Evolutionary conservation across 345 rosid genomes (phyloP), one percentile per base, ranked within the genome.

Genomic region (Hibiscus tridactylites): DNA sequence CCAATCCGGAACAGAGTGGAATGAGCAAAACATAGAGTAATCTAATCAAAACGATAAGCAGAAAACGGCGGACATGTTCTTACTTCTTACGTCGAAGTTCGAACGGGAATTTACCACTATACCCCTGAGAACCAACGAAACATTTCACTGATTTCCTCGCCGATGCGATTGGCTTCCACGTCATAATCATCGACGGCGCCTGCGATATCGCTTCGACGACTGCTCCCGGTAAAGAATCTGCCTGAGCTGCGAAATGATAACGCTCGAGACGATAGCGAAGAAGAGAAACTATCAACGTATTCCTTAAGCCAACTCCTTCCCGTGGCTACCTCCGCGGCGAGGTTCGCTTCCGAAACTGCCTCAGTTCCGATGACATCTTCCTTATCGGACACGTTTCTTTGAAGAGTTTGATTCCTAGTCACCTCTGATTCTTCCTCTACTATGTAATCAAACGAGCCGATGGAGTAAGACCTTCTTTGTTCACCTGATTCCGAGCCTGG

Each of bases 281-380:
- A 66, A 0, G 98, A 90, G 3, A 95, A 82, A 75, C 98, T 76
- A 37, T 95, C 98, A 9, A 92, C 88, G 77, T 88, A 92, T 0
- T 95, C 98, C 82, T 81, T 90, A 0, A 92, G 88, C 94, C 97
- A 92, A 65, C 87, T 87, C 74, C 97, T 83, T 53, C 89, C 88
- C 33, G 74, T 67, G 16, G 80, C 88, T 12, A 92, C 85, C 21
- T 89, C 96, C 0, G 82, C 80, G 13, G 89, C 90, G 10, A 89
- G 81, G 74, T 53, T 82, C 61, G 81, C 57, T 75, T 87, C 87
- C 39, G 77, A 21, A 54, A 62, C 56, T 44, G 73, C 50, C 76
- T 72, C 82, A 52, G 78, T 58, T n/a, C 59, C 78, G 39, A 67
- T 71, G 5, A 71, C 35, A 29, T 80, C 91, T 13, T 84, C 89